phyloP scores from a whole-genome alignment of 2,329 filamentous ascomycete species.

The Aspergillus fischeri region DNA sequence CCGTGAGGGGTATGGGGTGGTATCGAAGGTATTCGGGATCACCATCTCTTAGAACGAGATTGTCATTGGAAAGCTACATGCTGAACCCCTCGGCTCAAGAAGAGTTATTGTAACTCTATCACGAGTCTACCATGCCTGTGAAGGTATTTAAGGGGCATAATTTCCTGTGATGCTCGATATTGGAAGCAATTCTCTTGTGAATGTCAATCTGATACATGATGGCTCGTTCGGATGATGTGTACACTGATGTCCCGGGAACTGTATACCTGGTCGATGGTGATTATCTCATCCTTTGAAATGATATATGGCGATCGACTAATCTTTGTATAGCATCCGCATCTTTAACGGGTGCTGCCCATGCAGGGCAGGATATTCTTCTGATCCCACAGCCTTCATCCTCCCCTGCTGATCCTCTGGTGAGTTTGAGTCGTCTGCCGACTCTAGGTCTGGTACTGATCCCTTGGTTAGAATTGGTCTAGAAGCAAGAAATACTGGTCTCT shows the following conservation, averaged over 20 bases:
- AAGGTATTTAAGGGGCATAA: no score
- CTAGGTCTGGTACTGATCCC: not conserved
- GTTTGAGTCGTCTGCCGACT: no score
- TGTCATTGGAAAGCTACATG: no score
- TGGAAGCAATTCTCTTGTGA: no score
- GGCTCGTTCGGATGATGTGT: constrained; percentile 13
- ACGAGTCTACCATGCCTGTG: no score
- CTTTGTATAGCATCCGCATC: constrained; percentile 10
- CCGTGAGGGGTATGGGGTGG: no score
- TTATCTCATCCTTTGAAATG: not conserved
- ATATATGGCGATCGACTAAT: no score
- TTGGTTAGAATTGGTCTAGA: constrained; percentile 28
- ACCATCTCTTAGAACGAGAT: no score
- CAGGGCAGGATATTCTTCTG: constrained; percentile 28
- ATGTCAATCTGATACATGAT: constrained; percentile 5
- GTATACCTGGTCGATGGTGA: constrained; percentile 31
- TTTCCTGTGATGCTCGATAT: no score
- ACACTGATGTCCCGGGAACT: constrained; percentile 31
- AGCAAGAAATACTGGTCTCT: constrained; percentile 40
- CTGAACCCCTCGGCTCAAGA: no score
- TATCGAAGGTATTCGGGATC: no score
- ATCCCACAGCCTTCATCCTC: constrained; percentile 31
- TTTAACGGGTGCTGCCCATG: constrained; percentile 20
- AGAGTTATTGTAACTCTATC: no score
- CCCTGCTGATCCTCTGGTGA: constrained; percentile 27